Evolutionary conservation across 495 filamentous ascomycete species (phyloP), one percentile per base, ranked within the genome.

Genomic region (Cryomyces minteri): DNA sequence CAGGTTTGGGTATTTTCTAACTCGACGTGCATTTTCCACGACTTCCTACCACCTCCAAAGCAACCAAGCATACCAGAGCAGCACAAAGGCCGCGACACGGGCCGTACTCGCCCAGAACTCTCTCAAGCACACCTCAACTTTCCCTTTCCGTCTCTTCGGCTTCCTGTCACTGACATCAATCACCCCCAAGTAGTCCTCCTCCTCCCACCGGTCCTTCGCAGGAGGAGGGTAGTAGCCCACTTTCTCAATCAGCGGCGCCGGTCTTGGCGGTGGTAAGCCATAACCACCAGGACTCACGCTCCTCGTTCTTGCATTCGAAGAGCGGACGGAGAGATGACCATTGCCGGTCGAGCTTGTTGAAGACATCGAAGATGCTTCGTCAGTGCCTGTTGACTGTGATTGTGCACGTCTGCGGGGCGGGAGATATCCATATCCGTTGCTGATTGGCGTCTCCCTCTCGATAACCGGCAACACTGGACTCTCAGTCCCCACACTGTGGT

Each of bases 281-380:
- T 57, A 59, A 1, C 56, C 52, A 6, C 43, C 38, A 9, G 54
- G 54, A 39, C 51, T 54, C 4, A 43, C 32, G 37, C 54, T 53
- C 4, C 56, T 43, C 6, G 48, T 52, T n/a, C 52, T 47, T n/a
- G 51, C 43, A 25, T 48, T 47, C 1, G 44, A 34, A 30, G 33
- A 45, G 18, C 52, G 52, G 29, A 54, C 44, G 37, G 47, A 43
- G 30, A 54, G 49, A 41, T 53, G 52, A 31, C 30, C 31, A 8
- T 41, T n/a, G 10, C 9, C 8, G 40, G 10, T 43, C 11, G 39
- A 44, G 45, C n/a, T 10, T 8, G 7, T 14, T 10, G 14, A 44
- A n/a, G 39, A 44, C 25, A 8, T 43, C 39, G 8, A 44, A 1
- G 11, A 31, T 25, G 28, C 28, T 39, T 39, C 9, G n/a, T 44